Base-by-base conservation (phyloP, 495 filamentous ascomycete genomes). In the Collariella sp. region DNA sequence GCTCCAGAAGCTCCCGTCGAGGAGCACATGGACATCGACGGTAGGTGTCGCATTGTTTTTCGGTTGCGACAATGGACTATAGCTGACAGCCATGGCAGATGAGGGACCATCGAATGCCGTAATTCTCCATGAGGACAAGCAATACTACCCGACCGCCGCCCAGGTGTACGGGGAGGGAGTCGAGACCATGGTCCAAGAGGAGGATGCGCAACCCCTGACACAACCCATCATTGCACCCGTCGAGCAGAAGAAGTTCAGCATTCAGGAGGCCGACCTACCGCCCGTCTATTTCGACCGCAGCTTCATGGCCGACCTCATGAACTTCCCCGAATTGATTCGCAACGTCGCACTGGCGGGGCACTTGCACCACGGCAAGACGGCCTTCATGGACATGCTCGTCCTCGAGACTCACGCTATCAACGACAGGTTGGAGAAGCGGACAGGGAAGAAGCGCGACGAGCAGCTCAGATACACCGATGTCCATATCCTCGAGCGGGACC, bases 341-440 rank as follows among this genome's bases (percentile, higher is more conserved):
- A 97, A 98, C 69, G 76, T 98, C 62, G 91, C 89, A 5, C 70
- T 98, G 45, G 89, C 85, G 10, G 93, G 93, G 46, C 91, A 97
- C 72, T 70, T 98, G 34, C 93, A 98, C 63, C 93, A 98, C 72
- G 93, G 93, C 52, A 98, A 98, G 74, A 97, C 93, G 16, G 89
- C 91, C 1, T 85, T 98, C 55, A 91, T 96, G 89, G 93, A 98
- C 67, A 97, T 96, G 89, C 73, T 98, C 38, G 93, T 98, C 2
- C 75, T 88, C 62, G 86, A 97, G 69, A 98, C 93, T 43, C 94
- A 98, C 62, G 87, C 94, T 52, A 80, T 96, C 38, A 74, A 79
- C 35, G 86, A 86, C 43, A 76, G 83, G 57, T 69, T 91, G 52
- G 84, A 93, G 29, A 89, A 86, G 70, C 83, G 82, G 64, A 83